Evolutionary conservation across 805 yeast genomes (phyloP).

Genomic region (Ogataea pini): DNA sequence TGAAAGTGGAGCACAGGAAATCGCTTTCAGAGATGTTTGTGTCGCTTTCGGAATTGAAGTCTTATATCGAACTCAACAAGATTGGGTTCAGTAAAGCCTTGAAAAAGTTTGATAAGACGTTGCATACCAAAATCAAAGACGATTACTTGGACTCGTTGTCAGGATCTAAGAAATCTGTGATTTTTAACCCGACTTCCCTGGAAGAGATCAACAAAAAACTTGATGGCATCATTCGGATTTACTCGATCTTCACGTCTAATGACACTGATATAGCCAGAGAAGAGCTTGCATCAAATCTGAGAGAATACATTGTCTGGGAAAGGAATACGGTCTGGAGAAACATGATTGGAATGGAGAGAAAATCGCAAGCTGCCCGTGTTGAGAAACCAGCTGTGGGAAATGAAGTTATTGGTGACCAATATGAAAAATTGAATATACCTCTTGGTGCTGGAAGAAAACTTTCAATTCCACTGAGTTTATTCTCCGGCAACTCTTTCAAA

Average conservation of each 20-base stretch:
- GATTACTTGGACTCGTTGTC: constrained; percentile 54
- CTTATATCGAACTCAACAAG: constrained; percentile 78
- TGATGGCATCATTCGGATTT: constrained; percentile 42
- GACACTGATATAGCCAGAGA: constrained; percentile 43
- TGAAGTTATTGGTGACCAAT: constrained; percentile 19
- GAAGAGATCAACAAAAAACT: constrained; percentile 52
- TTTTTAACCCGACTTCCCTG: constrained; percentile 54
- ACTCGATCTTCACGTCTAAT: constrained; percentile 40
- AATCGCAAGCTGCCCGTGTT: constrained; percentile 69
- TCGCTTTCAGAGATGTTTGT: constrained; percentile 69
- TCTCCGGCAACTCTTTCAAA: constrained; percentile 43
- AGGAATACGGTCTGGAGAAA: constrained; percentile 98
- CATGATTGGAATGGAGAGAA: constrained; percentile 86
- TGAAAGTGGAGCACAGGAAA: constrained; percentile 64
- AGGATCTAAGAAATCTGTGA: constrained; percentile 42
- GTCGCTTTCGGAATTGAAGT: constrained; percentile 74
- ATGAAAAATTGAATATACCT: constrained; percentile 25
- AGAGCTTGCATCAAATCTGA: constrained; percentile 54
- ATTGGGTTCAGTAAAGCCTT: constrained; percentile 90
- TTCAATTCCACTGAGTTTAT: constrained; percentile 37
- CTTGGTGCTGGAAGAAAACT: constrained; percentile 34
- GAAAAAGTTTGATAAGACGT: constrained; percentile 87
- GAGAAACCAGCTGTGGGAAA: constrained; percentile 31
- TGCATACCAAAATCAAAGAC: constrained; percentile 60
- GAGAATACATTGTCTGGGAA: constrained; percentile 97